Percentiles rank a stretch among this genome's conserved stretches.
These are phyloP conservation scores for Cryptococcus sp. DNA, from an alignment of 1,284 basidiomycete species.

Conservation along the genomic window DNA sequence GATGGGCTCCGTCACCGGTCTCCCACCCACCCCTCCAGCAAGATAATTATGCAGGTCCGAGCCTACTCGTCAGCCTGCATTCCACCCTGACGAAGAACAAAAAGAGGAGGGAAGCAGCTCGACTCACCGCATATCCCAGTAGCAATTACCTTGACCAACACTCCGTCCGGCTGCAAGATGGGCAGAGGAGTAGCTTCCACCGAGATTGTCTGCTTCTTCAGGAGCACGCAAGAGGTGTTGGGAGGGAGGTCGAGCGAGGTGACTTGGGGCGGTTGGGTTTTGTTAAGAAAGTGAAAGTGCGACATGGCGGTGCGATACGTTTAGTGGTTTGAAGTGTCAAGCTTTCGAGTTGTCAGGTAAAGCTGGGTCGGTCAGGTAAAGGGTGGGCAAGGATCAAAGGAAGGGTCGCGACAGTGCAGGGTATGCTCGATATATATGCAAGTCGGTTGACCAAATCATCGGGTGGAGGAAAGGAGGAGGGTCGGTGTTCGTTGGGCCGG, in stretches of 20 bases:
- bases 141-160: conserved; percentile 39
- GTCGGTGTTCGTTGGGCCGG: too few relatives aligned
- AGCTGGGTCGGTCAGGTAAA: too few relatives aligned
- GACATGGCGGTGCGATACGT: too few relatives aligned
- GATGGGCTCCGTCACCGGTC: conserved; percentile 42
- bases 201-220: conserved; percentile 35
- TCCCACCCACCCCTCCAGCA: conserved; percentile 40
- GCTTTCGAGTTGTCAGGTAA: too few relatives aligned
- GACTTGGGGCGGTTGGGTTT: conserved; percentile 33
- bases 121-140: conserved; percentile 24
- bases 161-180: conserved; percentile 41
- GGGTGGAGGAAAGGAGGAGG: too few relatives aligned
- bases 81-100: not conserved
- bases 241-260: conserved; percentile 27
- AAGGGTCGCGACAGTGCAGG: too few relatives aligned
- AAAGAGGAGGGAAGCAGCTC: not conserved
- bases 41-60: conserved; percentile 41
- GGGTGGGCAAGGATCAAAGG: too few relatives aligned
- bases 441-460: too few relatives aligned
- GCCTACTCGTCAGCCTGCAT: conserved; percentile 34
- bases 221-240: conserved; percentile 35
- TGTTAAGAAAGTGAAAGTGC: conserved; percentile 33
- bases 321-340: too few relatives aligned
- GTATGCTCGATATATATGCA: too few relatives aligned
- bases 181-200: conserved; percentile 32